A percentile compares a stretch with the other conserved stretches of the same genome.
Conservation (phyloP, 371 early-diverging fungal genomes). For the Coemansia sp. region DNA sequence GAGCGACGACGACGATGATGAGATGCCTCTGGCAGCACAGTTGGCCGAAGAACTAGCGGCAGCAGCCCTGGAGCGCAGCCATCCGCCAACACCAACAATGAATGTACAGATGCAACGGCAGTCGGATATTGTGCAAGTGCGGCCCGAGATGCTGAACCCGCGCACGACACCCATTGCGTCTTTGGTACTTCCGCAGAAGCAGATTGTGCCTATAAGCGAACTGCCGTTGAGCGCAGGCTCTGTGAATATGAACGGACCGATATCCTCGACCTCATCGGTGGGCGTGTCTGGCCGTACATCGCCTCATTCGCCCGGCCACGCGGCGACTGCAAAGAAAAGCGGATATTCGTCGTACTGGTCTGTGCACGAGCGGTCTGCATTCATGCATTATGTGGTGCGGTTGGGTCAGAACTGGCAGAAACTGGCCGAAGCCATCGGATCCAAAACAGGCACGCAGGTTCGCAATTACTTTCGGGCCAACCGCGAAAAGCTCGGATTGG, state of each 20-base stretch:
- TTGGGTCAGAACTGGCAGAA: slow-evolving; percentile 78
- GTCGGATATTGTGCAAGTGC: slow-evolving; percentile 27
- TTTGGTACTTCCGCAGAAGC: slow-evolving; percentile 26
- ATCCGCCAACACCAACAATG: neutral
- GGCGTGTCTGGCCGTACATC: slow-evolving; percentile 7
- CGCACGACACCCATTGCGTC: slow-evolving; percentile 12
- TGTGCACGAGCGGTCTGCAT: slow-evolving; percentile 72
- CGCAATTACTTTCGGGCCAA: slow-evolving; percentile 78
- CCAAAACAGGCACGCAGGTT: slow-evolving; percentile 80
- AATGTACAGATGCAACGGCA: slow-evolving; percentile 1
- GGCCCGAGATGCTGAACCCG: slow-evolving; percentile 21
- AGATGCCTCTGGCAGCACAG: slow-evolving; percentile 43
- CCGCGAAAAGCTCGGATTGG: slow-evolving; percentile 64
- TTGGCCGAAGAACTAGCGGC: slow-evolving; percentile 28
- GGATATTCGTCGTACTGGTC: slow-evolving; percentile 86
- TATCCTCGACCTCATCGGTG: neutral
- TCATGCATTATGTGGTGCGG: slow-evolving; percentile 59
- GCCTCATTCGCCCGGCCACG: slow-evolving; percentile 30
- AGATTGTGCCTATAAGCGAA: neutral
- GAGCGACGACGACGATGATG: slow-evolving; percentile 36
- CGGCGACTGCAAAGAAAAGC: slow-evolving; percentile 51
- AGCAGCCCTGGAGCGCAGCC: slow-evolving; percentile 3
- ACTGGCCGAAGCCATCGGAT: slow-evolving; percentile 67
- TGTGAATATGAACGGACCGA: neutral
- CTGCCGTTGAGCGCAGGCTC: neutral